These are phyloP conservation scores for Hymenoscyphus scutula DNA, from an alignment of 2,329 filamentous ascomycete species.

Conservation along the genomic window DNA sequence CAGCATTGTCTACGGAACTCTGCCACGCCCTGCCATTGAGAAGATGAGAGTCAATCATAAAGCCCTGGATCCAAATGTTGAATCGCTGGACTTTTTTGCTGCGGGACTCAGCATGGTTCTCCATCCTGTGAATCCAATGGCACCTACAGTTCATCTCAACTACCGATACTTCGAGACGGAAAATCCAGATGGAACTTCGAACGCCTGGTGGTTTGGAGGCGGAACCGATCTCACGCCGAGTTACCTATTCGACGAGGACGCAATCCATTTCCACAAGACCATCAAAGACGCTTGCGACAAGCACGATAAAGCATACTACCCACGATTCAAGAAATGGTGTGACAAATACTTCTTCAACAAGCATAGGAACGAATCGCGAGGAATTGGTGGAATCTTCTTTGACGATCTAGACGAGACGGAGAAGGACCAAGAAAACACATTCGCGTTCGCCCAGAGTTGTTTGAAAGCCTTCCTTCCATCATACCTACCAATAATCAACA, in stretches of 20 bases:
- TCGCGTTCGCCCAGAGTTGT: constrained; percentile 84
- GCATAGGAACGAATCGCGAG: constrained; percentile 82
- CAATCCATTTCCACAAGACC: constrained; percentile 91
- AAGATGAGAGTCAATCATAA: constrained; percentile 97
- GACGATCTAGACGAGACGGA: constrained; percentile 89
- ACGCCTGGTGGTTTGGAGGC: constrained; percentile 98
- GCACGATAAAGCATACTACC: constrained; percentile 89
- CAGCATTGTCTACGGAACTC: constrained; percentile 87
- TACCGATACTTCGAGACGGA: constrained; percentile 98
- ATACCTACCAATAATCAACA: constrained; percentile 85
- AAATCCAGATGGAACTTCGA: constrained; percentile 73
- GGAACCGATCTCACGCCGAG: constrained; percentile 90
- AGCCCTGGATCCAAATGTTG: constrained; percentile 73
- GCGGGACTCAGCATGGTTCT: constrained; percentile 90
- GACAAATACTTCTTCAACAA: constrained; percentile 96
- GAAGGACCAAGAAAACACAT: constrained; percentile 84
- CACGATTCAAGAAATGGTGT: constrained; percentile 96
- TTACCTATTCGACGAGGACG: constrained; percentile 96
- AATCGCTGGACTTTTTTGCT: constrained; percentile 91
- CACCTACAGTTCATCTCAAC: constrained; percentile 95
- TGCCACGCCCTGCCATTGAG: constrained; percentile 82
- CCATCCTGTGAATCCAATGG: constrained; percentile 93
- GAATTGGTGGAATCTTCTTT: constrained; percentile 96
- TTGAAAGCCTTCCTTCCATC: constrained; percentile 84
- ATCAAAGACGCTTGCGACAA: constrained; percentile 92